These are phyloP conservation scores for Asterella californica DNA, from an alignment of 225 moss, liverwort and hornwort species.

Conservation along the genomic window DNA sequence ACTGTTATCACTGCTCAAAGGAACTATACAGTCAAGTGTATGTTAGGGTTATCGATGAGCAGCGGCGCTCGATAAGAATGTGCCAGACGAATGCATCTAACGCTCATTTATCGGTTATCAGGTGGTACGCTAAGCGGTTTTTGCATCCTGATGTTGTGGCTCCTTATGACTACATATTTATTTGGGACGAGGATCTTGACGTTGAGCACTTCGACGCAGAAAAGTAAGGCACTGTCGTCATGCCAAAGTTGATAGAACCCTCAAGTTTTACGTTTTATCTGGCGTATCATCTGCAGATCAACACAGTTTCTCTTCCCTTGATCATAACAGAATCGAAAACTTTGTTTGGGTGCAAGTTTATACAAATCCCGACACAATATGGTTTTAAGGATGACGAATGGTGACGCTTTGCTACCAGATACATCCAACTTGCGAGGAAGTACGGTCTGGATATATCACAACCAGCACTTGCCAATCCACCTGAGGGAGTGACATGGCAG, in stretches of 20 bases:
- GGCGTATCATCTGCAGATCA: not conserved
- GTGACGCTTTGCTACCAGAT: constrained; percentile 44
- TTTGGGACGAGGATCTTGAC: constrained; percentile 99
- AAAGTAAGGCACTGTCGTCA: constrained; percentile 44
- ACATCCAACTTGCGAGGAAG: constrained; percentile 83
- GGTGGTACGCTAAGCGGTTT: constrained; percentile 99
- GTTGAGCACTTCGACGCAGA: constrained; percentile 81
- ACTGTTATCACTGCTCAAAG: not conserved
- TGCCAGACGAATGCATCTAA: not conserved
- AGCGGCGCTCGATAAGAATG: not conserved
- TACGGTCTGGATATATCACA: constrained; percentile 90
- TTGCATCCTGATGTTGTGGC: constrained; percentile 96
- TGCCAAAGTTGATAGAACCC: not conserved
- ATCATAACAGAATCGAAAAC: no score
- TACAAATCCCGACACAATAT: no score
- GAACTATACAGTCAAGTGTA: not conserved
- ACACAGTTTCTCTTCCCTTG: not conserved
- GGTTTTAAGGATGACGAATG: not conserved
- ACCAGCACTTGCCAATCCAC: constrained; percentile 61
- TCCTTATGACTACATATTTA: constrained; percentile 90
- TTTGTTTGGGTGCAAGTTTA: not conserved
- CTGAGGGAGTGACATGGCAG: constrained; percentile 78
- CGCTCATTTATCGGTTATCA: constrained; percentile 13
- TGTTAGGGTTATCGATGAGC: no score
- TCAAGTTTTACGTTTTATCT: constrained; percentile 2